These are phyloP conservation scores for Bifiguratus adelaidae DNA, from an alignment of 192 early-diverging fungal species.

Conservation along the genomic window DNA sequence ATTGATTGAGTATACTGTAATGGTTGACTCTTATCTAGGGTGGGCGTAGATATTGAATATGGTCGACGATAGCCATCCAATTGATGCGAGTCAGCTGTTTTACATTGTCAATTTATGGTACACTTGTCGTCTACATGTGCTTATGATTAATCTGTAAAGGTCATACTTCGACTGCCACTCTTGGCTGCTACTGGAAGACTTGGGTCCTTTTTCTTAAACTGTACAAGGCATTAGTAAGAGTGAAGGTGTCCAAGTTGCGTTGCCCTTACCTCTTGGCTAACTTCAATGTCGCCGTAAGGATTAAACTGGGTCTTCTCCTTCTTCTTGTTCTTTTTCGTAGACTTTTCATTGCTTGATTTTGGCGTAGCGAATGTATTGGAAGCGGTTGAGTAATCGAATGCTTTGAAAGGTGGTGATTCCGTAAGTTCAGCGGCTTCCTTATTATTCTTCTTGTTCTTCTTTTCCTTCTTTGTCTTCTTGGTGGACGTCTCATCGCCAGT, in stretches of 20 bases:
- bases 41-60: too few species aligned
- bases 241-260: not conserved
- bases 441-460: not conserved
- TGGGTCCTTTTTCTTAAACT: not conserved
- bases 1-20: too few species aligned
- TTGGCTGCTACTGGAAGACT: not conserved
- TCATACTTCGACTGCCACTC: not conserved
- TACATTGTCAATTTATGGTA: too few species aligned
- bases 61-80: too few species aligned
- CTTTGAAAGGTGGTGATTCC: not conserved
- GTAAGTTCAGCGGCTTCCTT: not conserved
- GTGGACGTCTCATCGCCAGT: not conserved
- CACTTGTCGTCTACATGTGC: too few species aligned
- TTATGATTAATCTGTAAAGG: too few species aligned
- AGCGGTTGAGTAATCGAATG: not conserved
- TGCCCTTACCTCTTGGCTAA: not conserved
- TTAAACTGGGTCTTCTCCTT: too few species aligned
- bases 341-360: not conserved
- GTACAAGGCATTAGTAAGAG: not conserved
- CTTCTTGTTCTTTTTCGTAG: not conserved
- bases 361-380: not conserved
- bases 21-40: too few species aligned
- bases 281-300: too few species aligned
- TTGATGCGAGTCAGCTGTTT: too few species aligned
- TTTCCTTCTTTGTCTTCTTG: not conserved